These are phyloP conservation scores for Chrysochromulina tobinii DNA, from an alignment of 78 protist genomes.

Conservation along the genomic window DNA sequence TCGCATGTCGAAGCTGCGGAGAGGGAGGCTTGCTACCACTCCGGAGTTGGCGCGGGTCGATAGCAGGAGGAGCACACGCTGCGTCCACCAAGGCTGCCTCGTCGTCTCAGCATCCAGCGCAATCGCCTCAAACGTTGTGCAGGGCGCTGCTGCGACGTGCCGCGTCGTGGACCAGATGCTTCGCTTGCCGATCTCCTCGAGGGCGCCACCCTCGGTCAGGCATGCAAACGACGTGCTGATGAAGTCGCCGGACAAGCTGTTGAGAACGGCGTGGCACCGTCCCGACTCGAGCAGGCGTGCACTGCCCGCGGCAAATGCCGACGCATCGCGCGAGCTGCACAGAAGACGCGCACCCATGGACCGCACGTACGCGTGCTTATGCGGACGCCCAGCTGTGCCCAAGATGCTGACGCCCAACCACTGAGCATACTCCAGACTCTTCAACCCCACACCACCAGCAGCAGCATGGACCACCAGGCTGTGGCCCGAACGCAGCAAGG, in stretches of 20 bases:
- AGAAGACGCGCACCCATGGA: not conserved
- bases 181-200: conserved; percentile 42
- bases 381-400: conserved; percentile 27
- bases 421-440: not conserved
- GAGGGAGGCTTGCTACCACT: not conserved
- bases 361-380: not conserved
- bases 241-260: conserved; percentile 17
- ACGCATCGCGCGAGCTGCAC: conserved; percentile 9
- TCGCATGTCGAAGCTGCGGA: not conserved
- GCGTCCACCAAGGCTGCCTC: not conserved
- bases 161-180: conserved; percentile 13
- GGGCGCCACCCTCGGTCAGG: not conserved
- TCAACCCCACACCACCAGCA: conserved; percentile 40
- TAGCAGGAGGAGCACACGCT: not conserved
- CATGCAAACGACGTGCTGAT: not conserved
- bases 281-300: too few species aligned
- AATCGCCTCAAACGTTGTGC: not conserved
- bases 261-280: conserved; percentile 5
- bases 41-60: not conserved
- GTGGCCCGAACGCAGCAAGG: not conserved
- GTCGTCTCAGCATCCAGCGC: not conserved
- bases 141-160: not conserved
- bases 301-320: not conserved
- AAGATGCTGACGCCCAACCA: not conserved
- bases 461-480: not conserved